A percentile compares a stretch with the other conserved stretches of the same genome.
Evolutionary conservation across 2,329 filamentous ascomycete species (phyloP).

Genomic region (Rachicladosporium sp.): DNA sequence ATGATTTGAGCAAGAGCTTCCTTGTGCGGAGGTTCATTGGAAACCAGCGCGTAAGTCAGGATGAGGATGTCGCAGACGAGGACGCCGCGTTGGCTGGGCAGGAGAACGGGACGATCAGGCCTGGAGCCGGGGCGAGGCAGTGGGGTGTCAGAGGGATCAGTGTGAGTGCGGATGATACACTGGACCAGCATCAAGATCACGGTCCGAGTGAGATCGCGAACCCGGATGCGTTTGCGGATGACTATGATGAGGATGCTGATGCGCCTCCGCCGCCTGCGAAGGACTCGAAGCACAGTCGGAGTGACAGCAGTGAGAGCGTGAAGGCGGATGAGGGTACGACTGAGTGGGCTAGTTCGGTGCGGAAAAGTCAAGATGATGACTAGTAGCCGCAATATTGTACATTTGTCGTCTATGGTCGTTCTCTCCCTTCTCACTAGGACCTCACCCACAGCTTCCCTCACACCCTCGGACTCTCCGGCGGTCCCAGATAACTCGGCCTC

Average conservation of each 20-base stretch:
- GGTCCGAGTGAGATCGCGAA: slow-evolving; percentile 26
- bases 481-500: slow-evolving; percentile 23
- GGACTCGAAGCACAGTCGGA: slow-evolving; percentile 3
- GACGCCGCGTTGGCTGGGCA: slow-evolving; percentile 36
- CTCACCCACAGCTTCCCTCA: slow-evolving; percentile 5
- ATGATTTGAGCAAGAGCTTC: slow-evolving; percentile 78
- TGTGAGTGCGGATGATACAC: slow-evolving; percentile 46
- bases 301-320: no score
- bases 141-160: slow-evolving; percentile 49
- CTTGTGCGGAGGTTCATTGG: slow-evolving; percentile 69
- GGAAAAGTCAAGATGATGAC: background rate
- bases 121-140: slow-evolving; percentile 25
- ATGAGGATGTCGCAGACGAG: slow-evolving; percentile 50
- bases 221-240: slow-evolving; percentile 35
- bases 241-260: slow-evolving; percentile 26
- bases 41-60: slow-evolving; percentile 31
- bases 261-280: slow-evolving; percentile 23
- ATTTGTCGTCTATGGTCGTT: no score
- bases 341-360: background rate
- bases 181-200: slow-evolving; percentile 23
- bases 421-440: no score
- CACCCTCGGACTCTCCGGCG: slow-evolving; percentile 22
- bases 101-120: slow-evolving; percentile 20
- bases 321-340: no score
- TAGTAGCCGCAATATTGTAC: background rate